Percentiles rank a stretch among this genome's conserved stretches.
Evolutionary conservation across 2,329 filamentous ascomycete species (phyloP).

Genomic region (Tympanopsis confertula): DNA sequence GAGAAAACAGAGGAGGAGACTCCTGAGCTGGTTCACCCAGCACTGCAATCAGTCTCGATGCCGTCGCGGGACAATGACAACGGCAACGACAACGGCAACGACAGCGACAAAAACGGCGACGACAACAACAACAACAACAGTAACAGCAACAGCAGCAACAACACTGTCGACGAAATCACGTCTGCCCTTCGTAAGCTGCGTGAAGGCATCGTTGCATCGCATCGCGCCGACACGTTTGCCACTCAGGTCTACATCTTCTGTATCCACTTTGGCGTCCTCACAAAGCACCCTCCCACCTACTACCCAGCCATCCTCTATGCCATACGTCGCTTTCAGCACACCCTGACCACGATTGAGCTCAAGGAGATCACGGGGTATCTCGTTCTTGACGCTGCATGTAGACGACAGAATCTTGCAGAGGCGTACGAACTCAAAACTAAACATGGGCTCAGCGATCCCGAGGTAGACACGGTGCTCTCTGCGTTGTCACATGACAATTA

Average conservation of each 20-base stretch:
- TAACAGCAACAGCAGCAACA: slow-evolving; percentile 29
- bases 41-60: slow-evolving; percentile 3
- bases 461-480: slow-evolving; percentile 56
- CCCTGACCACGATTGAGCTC: slow-evolving; percentile 60
- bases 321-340: slow-evolving; percentile 61
- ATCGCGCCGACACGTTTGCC: slow-evolving; percentile 68
- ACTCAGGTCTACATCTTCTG: slow-evolving; percentile 87
- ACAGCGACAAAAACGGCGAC: slow-evolving; percentile 3
- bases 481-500: slow-evolving; percentile 76
- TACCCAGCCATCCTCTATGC: slow-evolving; percentile 76
- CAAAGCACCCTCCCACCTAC: slow-evolving; percentile 77
- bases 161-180: slow-evolving; percentile 63
- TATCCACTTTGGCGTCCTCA: slow-evolving; percentile 71
- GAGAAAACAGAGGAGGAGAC: slow-evolving; percentile 2
- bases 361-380: slow-evolving; percentile 72
- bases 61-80: too few species aligned
- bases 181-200: slow-evolving; percentile 82
- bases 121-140: slow-evolving; percentile 7
- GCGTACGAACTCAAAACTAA: slow-evolving; percentile 57
- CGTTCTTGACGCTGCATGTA: slow-evolving; percentile 79
- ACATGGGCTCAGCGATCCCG: slow-evolving; percentile 52
- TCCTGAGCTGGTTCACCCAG: neutral
- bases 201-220: slow-evolving; percentile 74
- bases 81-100: slow-evolving; percentile 8
- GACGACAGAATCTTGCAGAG: slow-evolving; percentile 61